A percentile compares a stretch with the other conserved stretches of the same genome.
Evolutionary conservation across 495 filamentous ascomycete genomes (phyloP).

Genomic region (Poronia punctata): DNA sequence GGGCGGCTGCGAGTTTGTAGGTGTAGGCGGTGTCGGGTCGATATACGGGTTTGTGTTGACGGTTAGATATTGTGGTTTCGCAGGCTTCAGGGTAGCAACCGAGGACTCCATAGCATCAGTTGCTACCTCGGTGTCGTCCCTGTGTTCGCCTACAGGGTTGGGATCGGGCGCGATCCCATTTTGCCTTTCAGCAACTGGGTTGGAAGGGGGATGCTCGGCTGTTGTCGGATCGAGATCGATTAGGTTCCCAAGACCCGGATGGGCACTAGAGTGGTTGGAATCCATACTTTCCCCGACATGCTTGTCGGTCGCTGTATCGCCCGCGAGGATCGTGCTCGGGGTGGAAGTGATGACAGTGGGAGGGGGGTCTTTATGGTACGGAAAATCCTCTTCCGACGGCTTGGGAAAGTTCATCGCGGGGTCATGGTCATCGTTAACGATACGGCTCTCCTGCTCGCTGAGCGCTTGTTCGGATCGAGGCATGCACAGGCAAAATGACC

Average conservation of each 20-base stretch:
- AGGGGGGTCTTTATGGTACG: constrained; percentile 11
- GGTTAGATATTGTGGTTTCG: constrained; percentile 36
- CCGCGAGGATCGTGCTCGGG: constrained; percentile 6
- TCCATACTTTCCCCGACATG: constrained; percentile 9
- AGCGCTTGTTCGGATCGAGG: constrained; percentile 22
- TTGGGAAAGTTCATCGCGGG: constrained; percentile 26
- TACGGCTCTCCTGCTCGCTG: constrained; percentile 17
- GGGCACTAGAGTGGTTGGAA: too few relatives aligned
- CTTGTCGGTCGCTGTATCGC: constrained; percentile 4
- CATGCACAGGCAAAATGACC: constrained; percentile 24
- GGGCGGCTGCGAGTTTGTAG: constrained; percentile 38
- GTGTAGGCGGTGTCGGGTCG: constrained; percentile 57
- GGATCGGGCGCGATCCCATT: background rate
- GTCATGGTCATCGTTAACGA: constrained; percentile 21
- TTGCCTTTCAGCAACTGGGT: background rate
- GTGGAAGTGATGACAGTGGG: constrained; percentile 12
- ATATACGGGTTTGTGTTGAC: constrained; percentile 46
- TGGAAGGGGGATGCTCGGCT: background rate
- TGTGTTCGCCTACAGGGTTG: constrained; percentile 1
- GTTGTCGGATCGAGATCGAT: background rate
- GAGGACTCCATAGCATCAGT: constrained; percentile 46
- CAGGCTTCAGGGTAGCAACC: constrained; percentile 43
- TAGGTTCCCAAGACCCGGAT: background rate
- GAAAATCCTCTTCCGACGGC: constrained; percentile 8
- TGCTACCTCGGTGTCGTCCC: constrained; percentile 5